phyloP scores from a whole-genome alignment of 2,329 filamentous ascomycete species.

The Fusarium sp. region DNA sequence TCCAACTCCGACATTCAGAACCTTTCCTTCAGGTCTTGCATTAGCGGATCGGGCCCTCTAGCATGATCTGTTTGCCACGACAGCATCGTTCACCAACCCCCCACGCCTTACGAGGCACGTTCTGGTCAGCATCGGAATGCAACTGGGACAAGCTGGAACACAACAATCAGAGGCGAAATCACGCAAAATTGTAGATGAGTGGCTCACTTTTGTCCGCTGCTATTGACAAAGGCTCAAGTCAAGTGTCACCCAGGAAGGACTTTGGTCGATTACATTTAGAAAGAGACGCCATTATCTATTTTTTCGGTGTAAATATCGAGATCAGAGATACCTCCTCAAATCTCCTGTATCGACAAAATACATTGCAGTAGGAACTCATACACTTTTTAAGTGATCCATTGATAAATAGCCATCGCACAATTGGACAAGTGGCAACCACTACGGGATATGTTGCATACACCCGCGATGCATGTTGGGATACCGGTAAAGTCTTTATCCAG shows the following conservation, averaged over 20 bases:
- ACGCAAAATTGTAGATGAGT: background rate
- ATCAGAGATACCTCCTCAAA: background rate
- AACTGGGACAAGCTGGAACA: background rate
- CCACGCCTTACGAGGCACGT: background rate
- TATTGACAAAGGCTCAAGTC: background rate
- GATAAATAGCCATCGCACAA: background rate
- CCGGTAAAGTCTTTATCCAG: background rate
- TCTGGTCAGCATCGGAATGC: background rate
- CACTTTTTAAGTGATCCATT: accelerated
- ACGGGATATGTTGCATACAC: background rate
- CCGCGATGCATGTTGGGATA: background rate
- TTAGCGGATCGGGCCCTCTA: background rate
- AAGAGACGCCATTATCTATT: background rate
- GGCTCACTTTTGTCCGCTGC: background rate
- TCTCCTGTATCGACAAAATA: no score
- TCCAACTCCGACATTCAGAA: background rate
- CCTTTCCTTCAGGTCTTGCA: background rate
- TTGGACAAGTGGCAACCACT: background rate
- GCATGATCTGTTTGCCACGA: background rate
- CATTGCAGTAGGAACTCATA: no score
- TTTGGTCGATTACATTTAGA: background rate
- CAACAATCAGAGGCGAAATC: background rate
- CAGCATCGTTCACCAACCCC: background rate
- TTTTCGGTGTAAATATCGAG: background rate
- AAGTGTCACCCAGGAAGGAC: no score